Conservation (phyloP, 768 basidiomycete genomes). For the Tulasnella sp. region DNA sequence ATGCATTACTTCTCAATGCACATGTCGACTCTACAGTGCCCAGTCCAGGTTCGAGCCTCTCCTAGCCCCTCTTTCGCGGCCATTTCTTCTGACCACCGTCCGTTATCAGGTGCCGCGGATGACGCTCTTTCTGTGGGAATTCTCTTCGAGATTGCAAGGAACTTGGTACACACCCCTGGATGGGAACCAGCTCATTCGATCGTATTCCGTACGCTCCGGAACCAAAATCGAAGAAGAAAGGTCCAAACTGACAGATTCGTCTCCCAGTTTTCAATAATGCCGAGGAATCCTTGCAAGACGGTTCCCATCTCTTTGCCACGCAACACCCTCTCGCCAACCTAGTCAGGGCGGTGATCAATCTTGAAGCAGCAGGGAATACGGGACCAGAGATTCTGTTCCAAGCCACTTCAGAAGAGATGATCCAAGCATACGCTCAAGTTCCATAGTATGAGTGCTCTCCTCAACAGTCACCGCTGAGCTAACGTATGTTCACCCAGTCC, state of each 20-base stretch:
- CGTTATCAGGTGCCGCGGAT: conserved; percentile 65
- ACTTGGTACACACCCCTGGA: conserved; percentile 61
- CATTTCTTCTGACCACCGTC: conserved; percentile 10
- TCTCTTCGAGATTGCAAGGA: conserved; percentile 85
- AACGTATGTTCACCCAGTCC: conserved; percentile 51
- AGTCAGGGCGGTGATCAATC: conserved; percentile 80
- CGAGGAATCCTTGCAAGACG: conserved; percentile 93
- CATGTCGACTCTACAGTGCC: conserved; percentile 74
- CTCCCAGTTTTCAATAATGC: conserved; percentile 85
- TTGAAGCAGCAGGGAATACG: conserved; percentile 87
- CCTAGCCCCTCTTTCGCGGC: background rate
- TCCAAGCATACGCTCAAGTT: conserved; percentile 79
- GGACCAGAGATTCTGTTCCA: conserved; percentile 92
- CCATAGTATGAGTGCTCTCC: conserved; percentile 52
- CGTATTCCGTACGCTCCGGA: conserved; percentile 65
- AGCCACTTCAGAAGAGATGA: conserved; percentile 93
- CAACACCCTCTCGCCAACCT: conserved; percentile 69
- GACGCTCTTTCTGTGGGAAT: conserved; percentile 85
- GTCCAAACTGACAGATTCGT: background rate
- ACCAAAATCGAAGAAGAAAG: background rate
- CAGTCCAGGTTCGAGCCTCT: conserved; percentile 49
- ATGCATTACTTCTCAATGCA: conserved; percentile 81
- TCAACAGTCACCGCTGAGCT: background rate
- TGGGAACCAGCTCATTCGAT: conserved; percentile 74
- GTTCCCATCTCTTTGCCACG: conserved; percentile 87